A percentile compares a stretch with the other conserved stretches of the same genome.
Conservation (phyloP, 2,329 filamentous ascomycete genomes). For the Ceratocystis cubensis region DNA sequence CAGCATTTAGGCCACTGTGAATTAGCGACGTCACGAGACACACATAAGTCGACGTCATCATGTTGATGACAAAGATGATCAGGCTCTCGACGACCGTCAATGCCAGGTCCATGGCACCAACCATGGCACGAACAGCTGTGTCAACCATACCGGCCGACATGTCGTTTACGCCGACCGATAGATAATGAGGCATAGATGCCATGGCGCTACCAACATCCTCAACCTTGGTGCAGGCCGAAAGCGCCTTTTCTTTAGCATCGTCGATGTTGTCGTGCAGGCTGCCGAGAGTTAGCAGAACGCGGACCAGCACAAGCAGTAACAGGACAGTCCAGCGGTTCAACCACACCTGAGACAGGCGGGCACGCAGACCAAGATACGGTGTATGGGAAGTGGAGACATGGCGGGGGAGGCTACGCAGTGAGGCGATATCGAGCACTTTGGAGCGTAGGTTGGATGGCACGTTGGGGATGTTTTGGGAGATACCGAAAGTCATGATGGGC, state of each 20-base stretch:
- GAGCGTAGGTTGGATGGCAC: conserved; percentile 31
- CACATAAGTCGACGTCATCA: conserved; percentile 78
- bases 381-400: conserved; percentile 57
- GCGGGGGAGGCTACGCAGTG: conserved; percentile 27
- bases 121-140: conserved; percentile 65
- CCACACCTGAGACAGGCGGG: conserved; percentile 90
- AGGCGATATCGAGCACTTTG: conserved; percentile 30
- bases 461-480: conserved; percentile 8
- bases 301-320: conserved; percentile 69
- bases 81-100: conserved; percentile 77
- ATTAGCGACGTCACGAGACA: conserved; percentile 80
- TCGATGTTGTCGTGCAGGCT: conserved; percentile 61
- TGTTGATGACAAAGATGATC: conserved; percentile 82
- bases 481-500: conserved; percentile 6
- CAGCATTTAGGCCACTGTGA: conserved; percentile 63
- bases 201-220: conserved; percentile 88
- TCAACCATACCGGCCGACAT: conserved; percentile 70
- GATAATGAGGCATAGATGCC: conserved; percentile 96
- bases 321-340: conserved; percentile 95
- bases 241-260: conserved; percentile 65
- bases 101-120: conserved; percentile 63
- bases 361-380: conserved; percentile 80
- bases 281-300: conserved; percentile 63
- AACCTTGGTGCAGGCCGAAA: conserved; percentile 80
- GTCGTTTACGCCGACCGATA: conserved; percentile 77